A percentile compares a stretch with the other conserved stretches of the same genome.
Evolutionary conservation across 495 filamentous ascomycete species (phyloP).

Genomic region (Lasiosphaeria ovina): DNA sequence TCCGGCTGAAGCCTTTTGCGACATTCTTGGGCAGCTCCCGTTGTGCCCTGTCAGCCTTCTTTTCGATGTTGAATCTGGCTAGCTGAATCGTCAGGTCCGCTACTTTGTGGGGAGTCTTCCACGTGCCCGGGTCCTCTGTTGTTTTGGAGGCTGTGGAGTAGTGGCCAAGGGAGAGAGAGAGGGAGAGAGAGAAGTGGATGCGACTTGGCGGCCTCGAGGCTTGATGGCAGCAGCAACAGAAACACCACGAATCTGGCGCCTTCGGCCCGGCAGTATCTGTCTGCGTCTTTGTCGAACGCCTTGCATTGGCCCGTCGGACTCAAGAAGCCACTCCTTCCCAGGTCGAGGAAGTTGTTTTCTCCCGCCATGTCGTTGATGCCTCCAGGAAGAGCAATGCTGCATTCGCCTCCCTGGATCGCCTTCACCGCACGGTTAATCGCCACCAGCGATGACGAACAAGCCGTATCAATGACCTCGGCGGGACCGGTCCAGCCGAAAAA

Average conservation of each 20-base stretch:
- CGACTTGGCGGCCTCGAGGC: too few species aligned
- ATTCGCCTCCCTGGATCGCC: constrained; percentile 66
- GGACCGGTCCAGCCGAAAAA: constrained; percentile 41
- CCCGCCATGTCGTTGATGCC: constrained; percentile 66
- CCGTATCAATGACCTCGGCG: constrained; percentile 41
- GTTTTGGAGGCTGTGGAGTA: too few species aligned
- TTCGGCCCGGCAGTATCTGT: constrained; percentile 51
- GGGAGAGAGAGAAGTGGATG: background rate
- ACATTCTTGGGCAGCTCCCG: too few species aligned
- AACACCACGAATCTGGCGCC: constrained; percentile 16
- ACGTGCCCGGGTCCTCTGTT: too few species aligned
- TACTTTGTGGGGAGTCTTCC: too few species aligned
- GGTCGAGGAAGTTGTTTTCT: constrained; percentile 67
- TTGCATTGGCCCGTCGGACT: constrained; percentile 26
- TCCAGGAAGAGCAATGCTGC: constrained; percentile 58
- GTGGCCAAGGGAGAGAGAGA: too few species aligned
- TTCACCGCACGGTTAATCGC: constrained; percentile 52
- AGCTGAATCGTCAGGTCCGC: too few species aligned
- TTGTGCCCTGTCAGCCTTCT: too few species aligned
- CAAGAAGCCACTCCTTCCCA: constrained; percentile 36
- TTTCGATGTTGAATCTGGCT: too few species aligned
- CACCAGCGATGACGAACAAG: constrained; percentile 43
- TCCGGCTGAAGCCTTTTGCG: too few species aligned
- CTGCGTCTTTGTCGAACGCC: constrained; percentile 28
- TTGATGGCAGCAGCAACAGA: too few species aligned